phyloP scores from a whole-genome alignment of 1,284 basidiomycete species.

The Malassezia pachydermatis region DNA sequence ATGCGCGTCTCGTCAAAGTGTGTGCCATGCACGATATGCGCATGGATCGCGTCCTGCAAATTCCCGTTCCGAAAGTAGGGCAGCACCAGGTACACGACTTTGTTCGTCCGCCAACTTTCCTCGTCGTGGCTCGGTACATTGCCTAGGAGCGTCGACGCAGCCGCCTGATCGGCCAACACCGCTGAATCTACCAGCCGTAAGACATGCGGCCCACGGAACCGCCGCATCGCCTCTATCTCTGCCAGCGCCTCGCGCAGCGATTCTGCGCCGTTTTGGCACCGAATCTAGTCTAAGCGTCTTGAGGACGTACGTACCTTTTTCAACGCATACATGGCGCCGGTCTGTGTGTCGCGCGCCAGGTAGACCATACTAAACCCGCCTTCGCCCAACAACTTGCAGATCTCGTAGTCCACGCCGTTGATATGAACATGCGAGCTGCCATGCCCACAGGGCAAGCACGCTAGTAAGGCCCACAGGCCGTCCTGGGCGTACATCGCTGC shows the following conservation, averaged over 20 bases:
- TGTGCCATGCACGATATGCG: conserved; percentile 69
- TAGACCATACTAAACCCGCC: conserved; percentile 39
- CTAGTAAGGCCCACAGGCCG: conserved; percentile 28
- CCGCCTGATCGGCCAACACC: conserved; percentile 38
- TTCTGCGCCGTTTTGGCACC: conserved; percentile 41
- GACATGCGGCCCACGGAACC: conserved; percentile 44
- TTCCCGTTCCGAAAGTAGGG: conserved; percentile 74
- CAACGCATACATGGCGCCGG: conserved; percentile 41
- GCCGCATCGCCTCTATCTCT: conserved; percentile 46
- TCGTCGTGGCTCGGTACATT: conserved; percentile 30
- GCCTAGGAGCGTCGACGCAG: conserved; percentile 24
- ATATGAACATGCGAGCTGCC: conserved; percentile 29
- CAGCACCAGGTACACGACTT: conserved; percentile 56
- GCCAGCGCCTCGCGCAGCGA: conserved; percentile 44
- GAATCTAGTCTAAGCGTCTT: conserved; percentile 24
- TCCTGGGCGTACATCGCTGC: conserved; percentile 22
- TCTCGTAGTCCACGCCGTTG: conserved; percentile 38
- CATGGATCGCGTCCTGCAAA: conserved; percentile 85
- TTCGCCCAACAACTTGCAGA: conserved; percentile 39
- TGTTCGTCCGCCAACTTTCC: conserved; percentile 24
- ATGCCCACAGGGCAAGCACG: conserved; percentile 30
- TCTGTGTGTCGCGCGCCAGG: conserved; percentile 37
- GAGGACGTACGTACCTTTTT: conserved; percentile 28
- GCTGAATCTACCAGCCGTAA: conserved; percentile 44
- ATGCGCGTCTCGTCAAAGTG: conserved; percentile 80